phyloP scores from a whole-genome alignment of 768 basidiomycete genomes.

The Amanita molliuscula region DNA sequence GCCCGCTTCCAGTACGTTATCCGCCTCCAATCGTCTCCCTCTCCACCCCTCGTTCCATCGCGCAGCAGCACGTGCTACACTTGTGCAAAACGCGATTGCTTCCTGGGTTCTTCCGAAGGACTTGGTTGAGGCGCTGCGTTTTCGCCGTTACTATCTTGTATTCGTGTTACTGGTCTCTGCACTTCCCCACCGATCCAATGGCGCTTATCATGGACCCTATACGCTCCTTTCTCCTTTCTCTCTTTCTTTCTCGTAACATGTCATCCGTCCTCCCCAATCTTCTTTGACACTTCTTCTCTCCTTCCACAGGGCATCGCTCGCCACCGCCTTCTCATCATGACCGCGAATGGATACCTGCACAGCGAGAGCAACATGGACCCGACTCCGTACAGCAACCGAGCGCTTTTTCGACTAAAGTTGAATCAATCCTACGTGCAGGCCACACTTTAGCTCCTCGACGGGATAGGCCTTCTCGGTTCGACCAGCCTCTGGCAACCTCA shows the following conservation, averaged over 20 bases:
- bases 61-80: constrained; percentile 4
- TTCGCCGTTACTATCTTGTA: constrained; percentile 17
- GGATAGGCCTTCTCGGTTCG: constrained; percentile 15
- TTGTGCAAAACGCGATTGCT: constrained; percentile 11
- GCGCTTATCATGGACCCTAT: constrained; percentile 32
- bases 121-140: constrained; percentile 18
- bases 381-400: constrained; percentile 11
- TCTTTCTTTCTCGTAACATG: constrained; percentile 21
- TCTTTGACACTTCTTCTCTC: constrained; percentile 19
- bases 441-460: constrained; percentile 7
- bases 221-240: constrained; percentile 22
- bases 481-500: constrained; percentile 10
- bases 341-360: constrained; percentile 14
- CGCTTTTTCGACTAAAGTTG: background rate
- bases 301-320: constrained; percentile 40
- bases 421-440: constrained; percentile 2
- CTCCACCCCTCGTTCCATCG: constrained; percentile 26
- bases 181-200: constrained; percentile 26
- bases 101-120: constrained; percentile 11
- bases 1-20: constrained; percentile 52
- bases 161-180: constrained; percentile 18
- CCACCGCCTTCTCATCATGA: constrained; percentile 26
- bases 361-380: constrained; percentile 12
- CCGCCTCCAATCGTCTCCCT: constrained; percentile 38
- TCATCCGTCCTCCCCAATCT: constrained; percentile 23